Evolutionary conservation across 1,284 basidiomycete species (phyloP), one percentile per base, ranked within the genome.

Genomic region (Cryptococcus sp.): DNA sequence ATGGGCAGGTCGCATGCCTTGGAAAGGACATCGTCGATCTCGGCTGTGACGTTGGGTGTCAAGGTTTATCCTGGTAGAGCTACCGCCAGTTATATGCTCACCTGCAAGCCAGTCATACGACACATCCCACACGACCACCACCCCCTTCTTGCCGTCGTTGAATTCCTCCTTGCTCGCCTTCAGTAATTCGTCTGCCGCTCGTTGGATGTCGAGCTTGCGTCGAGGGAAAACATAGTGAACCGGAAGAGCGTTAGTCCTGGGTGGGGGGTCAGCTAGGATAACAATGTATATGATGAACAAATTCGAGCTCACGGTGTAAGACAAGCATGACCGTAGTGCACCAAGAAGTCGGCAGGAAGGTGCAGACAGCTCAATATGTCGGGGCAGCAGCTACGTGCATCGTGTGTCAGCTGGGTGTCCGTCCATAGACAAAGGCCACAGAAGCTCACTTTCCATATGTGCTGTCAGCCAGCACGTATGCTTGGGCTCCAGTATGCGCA

Each of bases 281-380:
- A 43, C 37, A 20, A n/a, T 12, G 12, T 50, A 21, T 2, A 40
- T 40, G 18, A 24, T 42, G 18, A 24, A 23, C 40, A 47, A 39
- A 44, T 55, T 87, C 81, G 18, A 87, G 62, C 72, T 65, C 46
- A 76, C 75, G 62, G 65, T 24, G 67, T 93, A 79, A 98, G 83
- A 76, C 96, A 99, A 0, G 95, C 93, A 78, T 97, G 91, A 0
- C 96, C 95, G 69, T 96, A 98, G 72, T 98, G 95, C 5, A 99
- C 87, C 59, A 98, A 82, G 9, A 88, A 83, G 69, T 98, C 90
- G 0, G 94, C 92, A 61, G 94, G 86, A 43, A 95, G 87, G 72
- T 98, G 96, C 62, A 93, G 87, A 5, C 95, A 94, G 8, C 92
- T 89, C 3, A 98, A 88, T 68, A 98, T 90, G 72, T 99, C 96